Evolutionary conservation across 2,329 filamentous ascomycete genomes (phyloP), one percentile per base, ranked within the genome.

Genomic region (Aspergillus sp.): DNA sequence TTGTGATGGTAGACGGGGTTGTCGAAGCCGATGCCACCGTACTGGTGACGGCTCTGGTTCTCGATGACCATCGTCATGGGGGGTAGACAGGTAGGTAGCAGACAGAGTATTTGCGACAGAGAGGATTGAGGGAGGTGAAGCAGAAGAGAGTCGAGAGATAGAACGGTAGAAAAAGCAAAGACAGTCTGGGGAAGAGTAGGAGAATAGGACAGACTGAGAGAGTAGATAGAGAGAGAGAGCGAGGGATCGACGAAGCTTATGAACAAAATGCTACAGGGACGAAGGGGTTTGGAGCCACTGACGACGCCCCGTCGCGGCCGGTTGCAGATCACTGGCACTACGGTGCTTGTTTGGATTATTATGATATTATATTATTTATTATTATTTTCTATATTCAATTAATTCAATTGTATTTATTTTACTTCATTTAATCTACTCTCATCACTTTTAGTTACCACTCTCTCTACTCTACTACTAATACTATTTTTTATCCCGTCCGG

Each of bases 11-110:
- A 74, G 72, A 84, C 75, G 52, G 14, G 14, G 15, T 76, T 72
- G 62, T 89, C 84, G 69, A 89, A 91, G 61, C 76, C 78, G 68
- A 93, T 72, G 58, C 73, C 75, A 55, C 74, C 83, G 67, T 82
- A 84, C 60, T 77, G 76, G 68, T n/a, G n/a, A n/a, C 78, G 84
- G 67, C 89, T 86, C 62, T 86, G 83, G 54, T 78, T 78, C 68
- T 94, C 86, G 69, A 94, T 77, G 63, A 88, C 84, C 86, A 94
- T 93, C 67, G 86, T 91, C 86, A 94, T 94, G 62, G 63, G 66
- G 45, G 8, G 25, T 31, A 27, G 32, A 30, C 14, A n/a, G 6
- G 14, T 26, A 15, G 25, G 14, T 15, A 19, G 20, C 15, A 33
- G 19, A 11, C 24, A 14, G 26, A 27, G 14, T 34, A 30, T 16